phyloP scores from a whole-genome alignment of 371 early-diverging fungal species.

The Mortierella sp. region DNA sequence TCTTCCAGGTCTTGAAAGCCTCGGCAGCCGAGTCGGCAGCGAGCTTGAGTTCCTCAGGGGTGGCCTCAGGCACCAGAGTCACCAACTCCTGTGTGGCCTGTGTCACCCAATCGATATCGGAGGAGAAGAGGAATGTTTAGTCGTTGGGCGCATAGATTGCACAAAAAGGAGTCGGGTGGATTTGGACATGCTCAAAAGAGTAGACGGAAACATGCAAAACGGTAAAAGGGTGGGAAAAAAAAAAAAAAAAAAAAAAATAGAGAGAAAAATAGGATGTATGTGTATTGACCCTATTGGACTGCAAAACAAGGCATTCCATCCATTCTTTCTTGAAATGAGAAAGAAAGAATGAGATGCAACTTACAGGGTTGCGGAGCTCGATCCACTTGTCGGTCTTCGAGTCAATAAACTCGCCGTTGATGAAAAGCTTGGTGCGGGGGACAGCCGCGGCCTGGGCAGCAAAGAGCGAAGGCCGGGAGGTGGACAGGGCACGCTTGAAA shows the following conservation, averaged over 20 bases:
- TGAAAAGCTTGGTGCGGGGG: constrained; percentile 77
- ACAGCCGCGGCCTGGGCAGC: constrained; percentile 49
- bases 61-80: constrained; percentile 90
- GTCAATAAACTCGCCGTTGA: constrained; percentile 94
- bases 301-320: background rate
- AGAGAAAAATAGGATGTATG: background rate
- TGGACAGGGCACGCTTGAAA: constrained; percentile 45
- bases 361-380: constrained; percentile 91
- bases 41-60: constrained; percentile 83
- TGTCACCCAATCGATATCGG: background rate
- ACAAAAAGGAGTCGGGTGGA: too few relatives aligned
- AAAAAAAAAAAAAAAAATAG: background rate
- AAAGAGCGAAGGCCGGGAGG: constrained; percentile 40
- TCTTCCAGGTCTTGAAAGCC: constrained; percentile 92
- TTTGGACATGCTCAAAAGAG: too few relatives aligned
- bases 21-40: constrained; percentile 80
- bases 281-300: background rate
- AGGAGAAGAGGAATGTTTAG: constrained; percentile 3
- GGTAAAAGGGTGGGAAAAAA: background rate
- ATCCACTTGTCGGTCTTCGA: constrained; percentile 91
- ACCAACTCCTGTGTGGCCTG: constrained; percentile 95
- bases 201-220: background rate
- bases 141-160: too few relatives aligned
- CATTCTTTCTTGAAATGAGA: background rate
- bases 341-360: constrained; percentile 3